Conservation (phyloP, 257 asterid genomes). For the Solanum corneliomulleri region DNA sequence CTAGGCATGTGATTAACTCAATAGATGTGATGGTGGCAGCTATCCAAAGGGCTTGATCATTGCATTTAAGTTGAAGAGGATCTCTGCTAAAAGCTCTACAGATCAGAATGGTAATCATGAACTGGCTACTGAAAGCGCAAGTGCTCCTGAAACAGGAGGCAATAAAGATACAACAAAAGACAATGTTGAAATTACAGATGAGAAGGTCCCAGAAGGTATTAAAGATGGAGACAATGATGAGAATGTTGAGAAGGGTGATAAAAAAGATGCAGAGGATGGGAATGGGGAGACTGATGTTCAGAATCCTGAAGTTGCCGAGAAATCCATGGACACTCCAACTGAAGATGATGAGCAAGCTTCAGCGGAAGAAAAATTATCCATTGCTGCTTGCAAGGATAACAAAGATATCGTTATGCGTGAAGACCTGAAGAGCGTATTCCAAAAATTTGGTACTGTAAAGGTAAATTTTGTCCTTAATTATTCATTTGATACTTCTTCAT, state of each 20-base stretch:
- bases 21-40: slow-evolving; percentile 29
- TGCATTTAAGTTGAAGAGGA: slow-evolving; percentile 63
- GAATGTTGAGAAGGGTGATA: neutral
- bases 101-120: slow-evolving; percentile 30
- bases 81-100: slow-evolving; percentile 24
- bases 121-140: slow-evolving; percentile 13
- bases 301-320: slow-evolving; percentile 28
- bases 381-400: slow-evolving; percentile 43
- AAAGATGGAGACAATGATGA: neutral
- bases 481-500: neutral
- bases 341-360: slow-evolving; percentile 31
- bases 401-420: slow-evolving; percentile 78
- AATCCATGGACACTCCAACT: slow-evolving; percentile 18
- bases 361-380: slow-evolving; percentile 20
- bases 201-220: slow-evolving; percentile 9
- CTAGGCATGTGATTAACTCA: neutral
- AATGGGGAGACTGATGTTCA: slow-evolving; percentile 18
- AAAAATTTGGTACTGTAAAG: slow-evolving; percentile 76
- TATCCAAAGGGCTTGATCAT: slow-evolving; percentile 82
- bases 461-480: slow-evolving; percentile 14
- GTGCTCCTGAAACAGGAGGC: slow-evolving; percentile 23
- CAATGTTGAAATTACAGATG: slow-evolving; percentile 17
- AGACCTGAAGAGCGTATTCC: slow-evolving; percentile 59
- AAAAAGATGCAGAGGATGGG: slow-evolving; percentile 6
- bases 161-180: slow-evolving; percentile 19